Conservation (phyloP, 345 rosid species). For the Eucalyptus curtisii region DNA sequence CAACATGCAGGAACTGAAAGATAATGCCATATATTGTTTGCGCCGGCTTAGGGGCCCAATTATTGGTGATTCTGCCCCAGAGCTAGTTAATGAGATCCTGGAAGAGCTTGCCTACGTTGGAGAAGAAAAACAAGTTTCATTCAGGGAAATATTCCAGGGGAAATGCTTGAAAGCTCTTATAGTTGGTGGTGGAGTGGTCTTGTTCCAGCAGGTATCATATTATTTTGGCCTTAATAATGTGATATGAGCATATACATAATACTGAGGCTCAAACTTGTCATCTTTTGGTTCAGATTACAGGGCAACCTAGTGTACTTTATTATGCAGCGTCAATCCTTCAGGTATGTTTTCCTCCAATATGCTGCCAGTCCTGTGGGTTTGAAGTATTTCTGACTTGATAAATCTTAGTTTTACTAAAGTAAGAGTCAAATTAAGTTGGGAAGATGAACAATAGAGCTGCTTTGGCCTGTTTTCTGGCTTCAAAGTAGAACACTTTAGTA, state of each 20-base stretch:
- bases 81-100: slow-evolving; percentile 64
- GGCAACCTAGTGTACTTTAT: slow-evolving; percentile 96
- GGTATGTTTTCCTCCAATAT: slow-evolving; percentile 19
- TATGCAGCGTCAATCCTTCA: slow-evolving; percentile 86
- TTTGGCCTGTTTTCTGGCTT: background rate
- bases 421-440: background rate
- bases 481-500: background rate
- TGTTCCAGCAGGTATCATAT: slow-evolving; percentile 79
- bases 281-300: slow-evolving; percentile 64
- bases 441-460: background rate
- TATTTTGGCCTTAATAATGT: background rate
- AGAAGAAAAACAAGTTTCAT: slow-evolving; percentile 54
- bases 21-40: slow-evolving; percentile 48
- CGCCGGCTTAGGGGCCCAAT: slow-evolving; percentile 69
- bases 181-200: slow-evolving; percentile 80
- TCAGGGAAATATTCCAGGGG: slow-evolving; percentile 60
- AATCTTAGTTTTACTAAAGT: background rate
- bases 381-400: background rate
- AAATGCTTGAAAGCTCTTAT: slow-evolving; percentile 80
- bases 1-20: slow-evolving; percentile 44
- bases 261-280: background rate
- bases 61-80: slow-evolving; percentile 54
- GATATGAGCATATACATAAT: background rate
- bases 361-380: background rate
- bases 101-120: slow-evolving; percentile 52